Conservation (phyloP, 2,329 filamentous ascomycete species). For the Microsporum audouinii region DNA sequence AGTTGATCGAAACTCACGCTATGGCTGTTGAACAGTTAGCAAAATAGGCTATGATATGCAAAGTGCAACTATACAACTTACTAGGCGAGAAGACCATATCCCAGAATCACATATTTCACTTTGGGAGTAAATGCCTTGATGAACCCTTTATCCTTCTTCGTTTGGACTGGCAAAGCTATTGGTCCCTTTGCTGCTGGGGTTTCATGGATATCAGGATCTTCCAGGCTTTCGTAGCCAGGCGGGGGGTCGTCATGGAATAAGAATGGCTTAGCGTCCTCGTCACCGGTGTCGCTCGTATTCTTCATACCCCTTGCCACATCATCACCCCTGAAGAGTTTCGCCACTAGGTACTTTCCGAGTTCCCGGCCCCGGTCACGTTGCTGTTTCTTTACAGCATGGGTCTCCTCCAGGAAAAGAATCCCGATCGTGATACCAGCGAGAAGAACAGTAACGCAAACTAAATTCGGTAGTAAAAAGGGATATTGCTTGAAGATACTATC, state of each 20-base stretch:
- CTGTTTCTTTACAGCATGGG: slow-evolving; percentile 70
- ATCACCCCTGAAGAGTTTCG: slow-evolving; percentile 1
- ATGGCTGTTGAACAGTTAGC: slow-evolving; percentile 50
- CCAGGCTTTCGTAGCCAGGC: slow-evolving; percentile 55
- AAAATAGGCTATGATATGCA: slow-evolving; percentile 15
- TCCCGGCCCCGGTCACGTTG: slow-evolving; percentile 65
- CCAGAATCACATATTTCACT: slow-evolving; percentile 75
- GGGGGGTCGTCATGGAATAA: slow-evolving; percentile 51
- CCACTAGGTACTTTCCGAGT: slow-evolving; percentile 58
- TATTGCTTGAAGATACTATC: slow-evolving; percentile 73
- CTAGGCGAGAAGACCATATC: slow-evolving; percentile 89
- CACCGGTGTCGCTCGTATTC: background rate
- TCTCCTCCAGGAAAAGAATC: slow-evolving; percentile 84
- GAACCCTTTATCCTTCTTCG: slow-evolving; percentile 29
- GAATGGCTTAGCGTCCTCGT: slow-evolving; percentile 11
- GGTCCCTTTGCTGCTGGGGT: slow-evolving; percentile 22
- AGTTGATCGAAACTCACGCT: slow-evolving; percentile 95
- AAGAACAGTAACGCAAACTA: slow-evolving; percentile 77
- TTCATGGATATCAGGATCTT: slow-evolving; percentile 31
- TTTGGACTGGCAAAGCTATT: slow-evolving; percentile 9
- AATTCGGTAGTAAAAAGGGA: slow-evolving; percentile 82
- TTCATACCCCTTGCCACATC: background rate
- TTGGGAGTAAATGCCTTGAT: slow-evolving; percentile 67
- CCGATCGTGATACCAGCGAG: slow-evolving; percentile 65
- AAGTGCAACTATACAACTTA: slow-evolving; percentile 43